phyloP scores from a whole-genome alignment of 169 alveolate species.

The Plasmodium sp. region DNA sequence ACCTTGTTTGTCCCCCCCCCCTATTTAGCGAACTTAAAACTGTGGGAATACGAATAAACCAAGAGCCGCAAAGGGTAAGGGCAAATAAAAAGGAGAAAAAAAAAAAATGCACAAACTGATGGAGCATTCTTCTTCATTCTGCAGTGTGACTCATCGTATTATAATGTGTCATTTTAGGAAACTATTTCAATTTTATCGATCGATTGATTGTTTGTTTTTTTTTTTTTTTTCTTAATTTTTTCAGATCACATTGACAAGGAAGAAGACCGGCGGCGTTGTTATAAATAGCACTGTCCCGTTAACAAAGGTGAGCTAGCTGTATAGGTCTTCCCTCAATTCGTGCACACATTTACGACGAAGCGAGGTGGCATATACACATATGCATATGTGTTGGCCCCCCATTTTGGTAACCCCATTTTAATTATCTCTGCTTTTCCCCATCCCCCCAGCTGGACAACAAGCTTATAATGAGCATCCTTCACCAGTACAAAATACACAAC shows the following conservation, averaged over 20 bases:
- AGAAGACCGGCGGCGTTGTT: slow-evolving; percentile 86
- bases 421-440: neutral
- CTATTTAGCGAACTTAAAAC: slow-evolving; percentile 93
- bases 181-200: neutral
- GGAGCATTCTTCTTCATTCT: neutral
- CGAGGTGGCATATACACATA: neutral
- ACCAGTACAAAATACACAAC: slow-evolving; percentile 95
- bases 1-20: neutral
- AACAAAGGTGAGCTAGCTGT: slow-evolving; percentile 24
- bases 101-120: neutral
- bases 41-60: slow-evolving; percentile 97
- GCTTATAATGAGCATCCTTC: slow-evolving; percentile 78
- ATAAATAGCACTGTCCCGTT: slow-evolving; percentile 87
- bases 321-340: neutral
- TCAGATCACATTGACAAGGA: slow-evolving; percentile 80
- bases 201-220: neutral
- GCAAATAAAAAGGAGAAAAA: neutral
- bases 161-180: neutral
- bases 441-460: slow-evolving; percentile 53
- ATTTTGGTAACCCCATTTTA: neutral
- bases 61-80: slow-evolving; percentile 91
- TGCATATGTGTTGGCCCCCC: neutral
- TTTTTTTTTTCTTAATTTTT: neutral
- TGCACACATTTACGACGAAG: neutral
- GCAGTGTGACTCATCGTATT: neutral